These are phyloP conservation scores for Microcos paniculata DNA, from an alignment of 345 rosid species.

Conservation along the genomic window DNA sequence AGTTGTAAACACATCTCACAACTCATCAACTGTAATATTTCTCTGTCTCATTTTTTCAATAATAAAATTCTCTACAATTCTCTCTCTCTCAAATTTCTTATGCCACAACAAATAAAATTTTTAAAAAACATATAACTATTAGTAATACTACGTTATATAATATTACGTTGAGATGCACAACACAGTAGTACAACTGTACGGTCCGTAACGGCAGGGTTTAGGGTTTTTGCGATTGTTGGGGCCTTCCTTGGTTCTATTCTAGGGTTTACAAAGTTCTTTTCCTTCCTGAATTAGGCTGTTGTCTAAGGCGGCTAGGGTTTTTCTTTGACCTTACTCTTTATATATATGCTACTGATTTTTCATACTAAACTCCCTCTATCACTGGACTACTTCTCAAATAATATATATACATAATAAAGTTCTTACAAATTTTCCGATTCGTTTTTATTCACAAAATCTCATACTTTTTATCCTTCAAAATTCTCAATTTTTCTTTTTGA, in stretches of 20 bases:
- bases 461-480: not conserved
- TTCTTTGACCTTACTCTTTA: constrained; percentile 7
- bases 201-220: constrained; percentile 3
- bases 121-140: too few species aligned
- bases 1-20: too few species aligned
- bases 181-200: too few species aligned
- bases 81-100: too few species aligned
- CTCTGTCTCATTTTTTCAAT: too few species aligned
- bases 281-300: not conserved
- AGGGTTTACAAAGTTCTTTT: not conserved
- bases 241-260: not conserved
- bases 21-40: too few species aligned
- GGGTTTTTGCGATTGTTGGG: not conserved
- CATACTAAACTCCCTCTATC: not conserved
- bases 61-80: too few species aligned
- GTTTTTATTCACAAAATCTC: constrained; percentile 15
- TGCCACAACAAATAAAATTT: too few species aligned
- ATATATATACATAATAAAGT: not conserved
- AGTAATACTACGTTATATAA: too few species aligned
- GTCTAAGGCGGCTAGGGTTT: constrained; percentile 53
- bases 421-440: not conserved
- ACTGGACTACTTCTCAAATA: not conserved
- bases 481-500: not conserved
- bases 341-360: not conserved
- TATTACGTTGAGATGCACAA: too few species aligned